phyloP scores from a whole-genome alignment of 2,329 filamentous ascomycete genomes.

The Gnomoniopsis sp. region DNA sequence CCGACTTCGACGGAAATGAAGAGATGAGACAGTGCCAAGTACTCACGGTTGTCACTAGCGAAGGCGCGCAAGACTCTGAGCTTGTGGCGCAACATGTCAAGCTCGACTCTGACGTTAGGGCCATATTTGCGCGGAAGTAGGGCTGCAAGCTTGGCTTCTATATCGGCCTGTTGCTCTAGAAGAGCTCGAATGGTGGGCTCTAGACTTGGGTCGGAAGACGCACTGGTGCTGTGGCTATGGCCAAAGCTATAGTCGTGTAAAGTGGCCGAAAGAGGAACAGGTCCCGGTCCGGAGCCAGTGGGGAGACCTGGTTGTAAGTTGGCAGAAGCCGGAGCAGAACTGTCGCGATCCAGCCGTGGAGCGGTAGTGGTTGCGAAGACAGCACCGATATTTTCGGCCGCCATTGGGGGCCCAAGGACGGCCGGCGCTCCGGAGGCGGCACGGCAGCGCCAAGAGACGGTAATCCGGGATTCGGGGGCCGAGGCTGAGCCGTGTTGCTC shows the following conservation, averaged over 20 bases:
- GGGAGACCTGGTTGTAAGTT: background rate
- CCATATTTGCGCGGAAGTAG: slow-evolving; percentile 46
- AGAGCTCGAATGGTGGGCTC: slow-evolving; percentile 43
- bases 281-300: slow-evolving; percentile 9
- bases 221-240: slow-evolving; percentile 21
- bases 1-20: background rate
- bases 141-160: slow-evolving; percentile 47
- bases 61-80: slow-evolving; percentile 46
- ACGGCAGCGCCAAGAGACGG: slow-evolving; percentile 12
- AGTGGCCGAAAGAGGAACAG: slow-evolving; percentile 10
- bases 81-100: slow-evolving; percentile 55
- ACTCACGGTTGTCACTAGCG: slow-evolving; percentile 48
- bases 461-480: background rate
- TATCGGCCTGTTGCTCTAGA: slow-evolving; percentile 51
- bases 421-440: slow-evolving; percentile 9
- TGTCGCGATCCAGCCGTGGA: slow-evolving; percentile 11
- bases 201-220: slow-evolving; percentile 35
- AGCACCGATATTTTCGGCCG: slow-evolving; percentile 14
- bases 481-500: background rate
- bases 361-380: slow-evolving; percentile 3
- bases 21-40: slow-evolving; percentile 13
- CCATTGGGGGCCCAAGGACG: slow-evolving; percentile 11
- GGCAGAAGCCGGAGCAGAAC: slow-evolving; percentile 16
- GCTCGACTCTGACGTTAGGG: slow-evolving; percentile 45
- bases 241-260: slow-evolving; percentile 3